A percentile compares a stretch with the other conserved stretches of the same genome.
Evolutionary conservation across 139 green algal species (phyloP).

Genomic region (Dunaliella sp.): DNA sequence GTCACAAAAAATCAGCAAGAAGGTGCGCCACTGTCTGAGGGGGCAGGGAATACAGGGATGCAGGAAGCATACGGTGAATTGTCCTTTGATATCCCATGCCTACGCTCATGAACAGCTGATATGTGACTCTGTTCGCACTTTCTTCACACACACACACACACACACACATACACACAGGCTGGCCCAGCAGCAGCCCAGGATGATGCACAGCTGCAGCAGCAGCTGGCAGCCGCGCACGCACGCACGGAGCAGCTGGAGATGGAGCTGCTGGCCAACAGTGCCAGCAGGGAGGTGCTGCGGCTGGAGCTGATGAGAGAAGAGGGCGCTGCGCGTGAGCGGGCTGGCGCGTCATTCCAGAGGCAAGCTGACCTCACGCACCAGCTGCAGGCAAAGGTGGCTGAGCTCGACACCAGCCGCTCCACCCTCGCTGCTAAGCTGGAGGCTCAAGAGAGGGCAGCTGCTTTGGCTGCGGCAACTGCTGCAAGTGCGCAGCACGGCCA

Average conservation of each 20-base stretch:
- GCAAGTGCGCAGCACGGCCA: neutral
- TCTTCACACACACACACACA: neutral
- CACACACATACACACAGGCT: neutral
- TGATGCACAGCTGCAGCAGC: neutral
- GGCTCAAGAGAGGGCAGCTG: neutral
- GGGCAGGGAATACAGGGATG: too few relatives aligned
- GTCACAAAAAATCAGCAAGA: too few relatives aligned
- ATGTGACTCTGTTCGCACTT: too few relatives aligned
- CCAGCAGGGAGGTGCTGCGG: neutral
- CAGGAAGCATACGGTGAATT: too few relatives aligned
- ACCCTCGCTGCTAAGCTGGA: neutral
- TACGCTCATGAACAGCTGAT: too few relatives aligned
- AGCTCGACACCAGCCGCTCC: neutral
- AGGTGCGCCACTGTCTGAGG: too few relatives aligned
- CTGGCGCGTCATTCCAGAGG: neutral
- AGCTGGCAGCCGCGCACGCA: neutral
- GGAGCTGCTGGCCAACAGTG: neutral
- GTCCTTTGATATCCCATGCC: too few relatives aligned
- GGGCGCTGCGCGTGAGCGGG: too few relatives aligned
- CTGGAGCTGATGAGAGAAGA: neutral
- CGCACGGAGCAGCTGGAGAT: neutral
- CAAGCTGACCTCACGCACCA: neutral
- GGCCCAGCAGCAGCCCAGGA: too few relatives aligned
- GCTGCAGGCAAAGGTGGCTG: neutral
- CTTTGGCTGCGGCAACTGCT: neutral